Conservation (phyloP, 305 asterid genomes). For the Fraxinus sp. region DNA sequence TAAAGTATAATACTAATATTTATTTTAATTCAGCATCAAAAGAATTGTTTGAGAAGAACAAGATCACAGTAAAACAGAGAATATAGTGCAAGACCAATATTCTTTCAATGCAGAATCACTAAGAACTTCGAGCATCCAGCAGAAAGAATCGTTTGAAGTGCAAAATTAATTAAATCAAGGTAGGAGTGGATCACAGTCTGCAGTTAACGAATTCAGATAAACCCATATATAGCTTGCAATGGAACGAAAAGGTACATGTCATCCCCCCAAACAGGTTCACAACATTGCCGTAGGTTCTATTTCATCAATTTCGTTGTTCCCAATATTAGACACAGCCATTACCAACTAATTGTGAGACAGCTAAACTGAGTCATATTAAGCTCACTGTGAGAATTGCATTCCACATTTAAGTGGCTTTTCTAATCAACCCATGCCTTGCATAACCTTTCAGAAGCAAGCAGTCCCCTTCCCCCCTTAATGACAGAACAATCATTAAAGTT, state of each 20-base stretch:
- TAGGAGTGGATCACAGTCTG: not conserved
- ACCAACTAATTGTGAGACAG: slow-evolving; percentile 9
- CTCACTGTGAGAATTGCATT: not conserved
- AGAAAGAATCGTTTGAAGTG: not conserved
- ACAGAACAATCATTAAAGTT: not conserved
- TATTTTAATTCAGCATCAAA: not conserved
- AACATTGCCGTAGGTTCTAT: not conserved
- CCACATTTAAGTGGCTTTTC: not conserved
- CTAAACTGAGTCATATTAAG: not conserved
- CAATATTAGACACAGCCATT: not conserved
- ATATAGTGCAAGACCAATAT: not conserved
- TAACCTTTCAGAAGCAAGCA: not conserved
- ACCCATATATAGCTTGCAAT: not conserved
- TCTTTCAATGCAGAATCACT: not conserved
- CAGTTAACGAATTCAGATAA: not conserved
- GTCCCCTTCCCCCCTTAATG: not conserved
- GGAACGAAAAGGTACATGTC: not conserved
- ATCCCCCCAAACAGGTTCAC: not conserved
- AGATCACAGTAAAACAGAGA: not conserved
- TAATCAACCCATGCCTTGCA: not conserved
- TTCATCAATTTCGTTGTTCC: slow-evolving; percentile 4
- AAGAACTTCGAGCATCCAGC: not conserved
- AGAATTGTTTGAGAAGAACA: not conserved
- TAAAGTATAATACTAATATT: not conserved
- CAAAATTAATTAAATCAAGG: not conserved